Evolutionary conservation across 257 asterid species (phyloP).

Genomic region (Solanum pennellii): DNA sequence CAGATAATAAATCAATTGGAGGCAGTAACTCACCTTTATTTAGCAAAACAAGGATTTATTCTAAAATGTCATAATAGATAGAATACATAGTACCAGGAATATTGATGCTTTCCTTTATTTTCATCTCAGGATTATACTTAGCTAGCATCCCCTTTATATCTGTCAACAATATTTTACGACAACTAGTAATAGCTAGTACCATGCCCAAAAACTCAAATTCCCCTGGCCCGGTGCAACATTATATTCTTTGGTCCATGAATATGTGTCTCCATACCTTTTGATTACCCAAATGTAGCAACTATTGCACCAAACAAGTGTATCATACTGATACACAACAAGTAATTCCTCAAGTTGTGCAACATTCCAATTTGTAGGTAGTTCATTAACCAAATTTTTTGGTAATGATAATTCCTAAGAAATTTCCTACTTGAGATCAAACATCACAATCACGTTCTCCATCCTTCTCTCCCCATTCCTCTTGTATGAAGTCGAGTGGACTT

Average conservation of each 20-base stretch:
- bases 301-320: background rate
- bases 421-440: too few relatives aligned
- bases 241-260: background rate
- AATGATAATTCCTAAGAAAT: too few relatives aligned
- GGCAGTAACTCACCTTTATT: slow-evolving; percentile 9
- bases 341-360: background rate
- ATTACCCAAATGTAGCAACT: slow-evolving; percentile 8
- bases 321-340: background rate
- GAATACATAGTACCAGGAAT: background rate
- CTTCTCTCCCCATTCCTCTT: too few relatives aligned
- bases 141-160: background rate
- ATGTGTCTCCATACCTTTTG: background rate
- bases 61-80: background rate
- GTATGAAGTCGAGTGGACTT: too few relatives aligned
- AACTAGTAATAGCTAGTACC: background rate
- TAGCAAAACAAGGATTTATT: slow-evolving; percentile 2
- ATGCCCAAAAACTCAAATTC: background rate
- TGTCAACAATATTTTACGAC: background rate
- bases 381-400: too few relatives aligned
- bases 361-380: background rate
- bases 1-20: background rate
- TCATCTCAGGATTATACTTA: background rate
- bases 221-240: background rate
- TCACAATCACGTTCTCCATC: too few relatives aligned
- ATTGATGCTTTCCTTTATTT: background rate